These are phyloP conservation scores for Aristolochia californica DNA, from an alignment of 164 flowering plant species.

Conservation along the genomic window DNA sequence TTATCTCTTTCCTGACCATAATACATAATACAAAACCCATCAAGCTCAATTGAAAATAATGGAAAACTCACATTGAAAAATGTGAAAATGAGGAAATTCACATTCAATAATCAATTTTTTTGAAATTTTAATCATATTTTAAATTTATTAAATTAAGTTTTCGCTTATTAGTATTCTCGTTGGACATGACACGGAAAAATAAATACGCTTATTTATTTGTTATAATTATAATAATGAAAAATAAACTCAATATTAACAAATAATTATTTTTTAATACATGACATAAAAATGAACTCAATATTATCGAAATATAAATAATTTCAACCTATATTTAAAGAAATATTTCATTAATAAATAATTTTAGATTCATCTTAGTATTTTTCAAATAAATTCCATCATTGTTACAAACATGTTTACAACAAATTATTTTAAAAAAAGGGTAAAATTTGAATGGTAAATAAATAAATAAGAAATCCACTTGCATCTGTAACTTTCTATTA, in stretches of 20 bases:
- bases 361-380: background rate
- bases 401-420: background rate
- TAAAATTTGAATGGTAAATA: background rate
- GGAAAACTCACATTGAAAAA: background rate
- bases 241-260: no score
- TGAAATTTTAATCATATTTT: no score
- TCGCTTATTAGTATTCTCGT: background rate
- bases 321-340: no score
- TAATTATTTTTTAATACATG: background rate
- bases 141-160: background rate
- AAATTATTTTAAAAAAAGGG: background rate
- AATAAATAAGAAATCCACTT: no score
- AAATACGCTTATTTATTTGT: no score
- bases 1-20: constrained; percentile 7
- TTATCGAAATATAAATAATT: no score
- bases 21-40: background rate
- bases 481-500: background rate
- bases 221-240: no score
- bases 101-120: no score
- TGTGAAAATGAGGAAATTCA: background rate
- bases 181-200: no score
- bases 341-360: no score
- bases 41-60: background rate
- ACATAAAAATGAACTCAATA: background rate
- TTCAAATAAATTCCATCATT: background rate